These are phyloP conservation scores for Citrus inodora DNA, from an alignment of 345 rosid genomes.

Conservation along the genomic window DNA sequence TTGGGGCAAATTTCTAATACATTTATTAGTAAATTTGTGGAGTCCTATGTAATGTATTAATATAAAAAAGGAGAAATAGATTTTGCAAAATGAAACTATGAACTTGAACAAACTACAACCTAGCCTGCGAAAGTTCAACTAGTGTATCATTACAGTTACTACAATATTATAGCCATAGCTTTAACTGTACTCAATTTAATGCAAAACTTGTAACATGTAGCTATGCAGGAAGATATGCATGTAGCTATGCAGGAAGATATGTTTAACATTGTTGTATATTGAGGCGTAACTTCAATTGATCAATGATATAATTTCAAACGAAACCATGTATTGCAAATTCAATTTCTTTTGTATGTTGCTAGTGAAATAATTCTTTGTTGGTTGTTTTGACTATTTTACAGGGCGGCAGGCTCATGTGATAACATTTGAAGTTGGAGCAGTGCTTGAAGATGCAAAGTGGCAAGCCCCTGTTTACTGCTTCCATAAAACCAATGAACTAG, in stretches of 20 bases:
- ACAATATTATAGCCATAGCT: too few species aligned
- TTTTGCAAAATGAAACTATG: neutral
- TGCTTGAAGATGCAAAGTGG: constrained; percentile 55
- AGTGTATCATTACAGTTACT: neutral
- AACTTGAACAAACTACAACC: neutral
- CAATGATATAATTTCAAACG: neutral
- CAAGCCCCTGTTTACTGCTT: constrained; percentile 64
- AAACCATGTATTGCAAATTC: neutral
- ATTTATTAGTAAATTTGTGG: too few species aligned
- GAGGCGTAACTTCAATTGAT: neutral
- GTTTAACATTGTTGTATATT: neutral
- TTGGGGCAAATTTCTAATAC: too few species aligned
- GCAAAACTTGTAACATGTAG: neutral
- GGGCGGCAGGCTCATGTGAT: constrained; percentile 65
- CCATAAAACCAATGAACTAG: neutral
- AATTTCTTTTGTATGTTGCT: too few species aligned
- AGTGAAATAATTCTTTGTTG: neutral
- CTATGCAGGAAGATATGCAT: neutral
- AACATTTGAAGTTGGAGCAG: constrained; percentile 62
- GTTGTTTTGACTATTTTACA: neutral
- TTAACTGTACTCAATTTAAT: too few species aligned
- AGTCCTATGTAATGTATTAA: too few species aligned
- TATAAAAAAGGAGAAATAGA: too few species aligned
- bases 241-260: neutral
- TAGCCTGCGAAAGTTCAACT: neutral